These are phyloP conservation scores for Cucurbita argyrosperma DNA, from an alignment of 306 rosid genomes.

Conservation along the genomic window DNA sequence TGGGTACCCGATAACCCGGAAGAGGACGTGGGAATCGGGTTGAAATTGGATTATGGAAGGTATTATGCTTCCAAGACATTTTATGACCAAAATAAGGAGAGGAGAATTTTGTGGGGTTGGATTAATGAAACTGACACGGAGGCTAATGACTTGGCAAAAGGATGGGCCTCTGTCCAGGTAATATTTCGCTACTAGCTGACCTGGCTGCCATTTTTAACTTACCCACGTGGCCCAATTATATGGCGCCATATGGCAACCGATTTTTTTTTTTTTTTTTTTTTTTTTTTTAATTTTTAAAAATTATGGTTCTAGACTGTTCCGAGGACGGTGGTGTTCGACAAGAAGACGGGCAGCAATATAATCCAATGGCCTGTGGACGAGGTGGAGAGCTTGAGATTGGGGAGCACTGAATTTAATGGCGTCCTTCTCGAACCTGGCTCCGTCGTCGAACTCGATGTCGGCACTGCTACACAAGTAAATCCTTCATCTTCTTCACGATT, in stretches of 20 bases:
- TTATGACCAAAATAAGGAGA: conserved; percentile 43
- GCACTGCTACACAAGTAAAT: conserved; percentile 57
- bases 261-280: no score
- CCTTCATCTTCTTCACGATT: background rate
- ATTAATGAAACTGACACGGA: conserved; percentile 58
- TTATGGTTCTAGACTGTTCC: conserved; percentile 44
- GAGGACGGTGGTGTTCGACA: conserved; percentile 56
- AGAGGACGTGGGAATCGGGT: conserved; percentile 73
- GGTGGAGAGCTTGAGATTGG: conserved; percentile 53
- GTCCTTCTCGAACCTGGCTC: conserved; percentile 52
- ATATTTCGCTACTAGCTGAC: no score
- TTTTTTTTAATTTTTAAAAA: no score
- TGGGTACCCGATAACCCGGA: conserved; percentile 85
- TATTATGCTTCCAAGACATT: conserved; percentile 80
- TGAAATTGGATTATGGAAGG: conserved; percentile 55
- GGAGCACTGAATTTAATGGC: conserved; percentile 23
- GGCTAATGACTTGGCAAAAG: conserved; percentile 42
- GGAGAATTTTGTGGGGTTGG: conserved; percentile 76
- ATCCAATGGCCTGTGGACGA: conserved; percentile 84
- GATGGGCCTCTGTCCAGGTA: conserved; percentile 85
- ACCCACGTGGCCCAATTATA: no score
- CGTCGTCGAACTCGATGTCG: conserved; percentile 38
- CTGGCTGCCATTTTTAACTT: no score
- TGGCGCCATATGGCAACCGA: no score
- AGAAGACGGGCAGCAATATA: conserved; percentile 42